These are phyloP conservation scores for Raddia guianensis DNA, from an alignment of 176 grass and related monocot genomes.

Conservation along the genomic window DNA sequence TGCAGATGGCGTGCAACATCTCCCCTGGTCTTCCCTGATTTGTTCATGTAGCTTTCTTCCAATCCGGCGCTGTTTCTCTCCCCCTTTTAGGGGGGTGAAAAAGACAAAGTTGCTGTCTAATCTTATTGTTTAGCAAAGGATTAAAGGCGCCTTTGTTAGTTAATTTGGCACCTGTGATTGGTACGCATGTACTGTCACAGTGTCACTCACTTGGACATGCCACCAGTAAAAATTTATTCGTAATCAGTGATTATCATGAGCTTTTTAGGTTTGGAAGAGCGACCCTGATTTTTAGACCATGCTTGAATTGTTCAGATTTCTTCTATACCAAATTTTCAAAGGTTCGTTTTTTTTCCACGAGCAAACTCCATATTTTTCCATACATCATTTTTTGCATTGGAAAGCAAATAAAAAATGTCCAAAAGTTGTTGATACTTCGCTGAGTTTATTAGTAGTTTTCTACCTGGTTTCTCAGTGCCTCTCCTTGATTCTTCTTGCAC, in stretches of 20 bases:
- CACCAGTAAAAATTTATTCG: neutral
- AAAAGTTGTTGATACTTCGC: neutral
- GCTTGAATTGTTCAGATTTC: neutral
- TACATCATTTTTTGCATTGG: neutral
- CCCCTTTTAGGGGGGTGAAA: neutral
- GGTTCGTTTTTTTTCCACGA: neutral
- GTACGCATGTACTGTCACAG: neutral
- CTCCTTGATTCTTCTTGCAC: too few species aligned
- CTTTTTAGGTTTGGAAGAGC: neutral
- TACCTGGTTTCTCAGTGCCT: too few species aligned
- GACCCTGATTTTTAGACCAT: neutral
- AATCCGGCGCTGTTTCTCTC: constrained; percentile 8
- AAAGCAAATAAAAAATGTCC: neutral
- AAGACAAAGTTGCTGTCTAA: constrained; percentile 5
- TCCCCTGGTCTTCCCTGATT: neutral
- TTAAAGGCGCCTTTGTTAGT: neutral
- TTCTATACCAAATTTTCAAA: neutral
- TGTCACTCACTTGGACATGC: neutral
- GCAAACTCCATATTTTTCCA: neutral
- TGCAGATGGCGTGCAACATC: neutral
- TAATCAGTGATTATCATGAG: neutral
- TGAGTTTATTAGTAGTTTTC: neutral
- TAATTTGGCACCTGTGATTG: neutral
- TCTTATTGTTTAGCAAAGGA: neutral
- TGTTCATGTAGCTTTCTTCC: neutral